phyloP scores from a whole-genome alignment of 106 monocot species.

The Cymbidium sinense region DNA sequence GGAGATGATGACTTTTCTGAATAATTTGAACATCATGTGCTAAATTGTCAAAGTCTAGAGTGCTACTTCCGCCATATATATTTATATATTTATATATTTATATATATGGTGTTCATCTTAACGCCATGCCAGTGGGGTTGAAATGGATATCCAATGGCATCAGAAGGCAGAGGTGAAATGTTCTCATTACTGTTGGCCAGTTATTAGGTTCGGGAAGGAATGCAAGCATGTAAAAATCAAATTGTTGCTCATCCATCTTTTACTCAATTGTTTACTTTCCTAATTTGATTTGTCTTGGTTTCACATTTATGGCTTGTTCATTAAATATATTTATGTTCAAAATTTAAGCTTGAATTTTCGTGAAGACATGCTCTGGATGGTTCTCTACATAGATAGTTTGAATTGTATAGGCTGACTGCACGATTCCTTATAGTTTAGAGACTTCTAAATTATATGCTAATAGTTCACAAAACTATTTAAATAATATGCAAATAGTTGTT shows the following conservation, averaged over 20 bases:
- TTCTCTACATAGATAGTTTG: no score
- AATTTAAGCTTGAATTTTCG: background rate
- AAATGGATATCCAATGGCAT: constrained; percentile 5
- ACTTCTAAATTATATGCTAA: no score
- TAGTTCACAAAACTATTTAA: no score
- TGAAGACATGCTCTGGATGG: no score
- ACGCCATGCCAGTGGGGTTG: background rate
- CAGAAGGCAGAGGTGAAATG: background rate
- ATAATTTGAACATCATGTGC: background rate
- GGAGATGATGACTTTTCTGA: constrained; percentile 12
- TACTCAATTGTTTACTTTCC: background rate
- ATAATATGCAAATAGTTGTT: no score
- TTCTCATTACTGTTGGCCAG: background rate
- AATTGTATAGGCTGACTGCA: no score
- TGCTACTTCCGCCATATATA: background rate
- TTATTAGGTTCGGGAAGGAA: background rate
- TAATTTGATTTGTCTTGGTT: background rate
- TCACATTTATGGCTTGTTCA: background rate
- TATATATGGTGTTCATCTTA: background rate
- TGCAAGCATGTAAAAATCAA: background rate
- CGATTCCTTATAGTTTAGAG: no score
- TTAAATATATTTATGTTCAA: background rate
- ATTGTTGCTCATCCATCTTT: background rate
- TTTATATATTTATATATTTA: background rate
- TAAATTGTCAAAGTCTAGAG: background rate